Evolutionary conservation across 2,329 filamentous ascomycete species (phyloP), one percentile per base, ranked within the genome.

Genomic region (Diaporthe nobilis): DNA sequence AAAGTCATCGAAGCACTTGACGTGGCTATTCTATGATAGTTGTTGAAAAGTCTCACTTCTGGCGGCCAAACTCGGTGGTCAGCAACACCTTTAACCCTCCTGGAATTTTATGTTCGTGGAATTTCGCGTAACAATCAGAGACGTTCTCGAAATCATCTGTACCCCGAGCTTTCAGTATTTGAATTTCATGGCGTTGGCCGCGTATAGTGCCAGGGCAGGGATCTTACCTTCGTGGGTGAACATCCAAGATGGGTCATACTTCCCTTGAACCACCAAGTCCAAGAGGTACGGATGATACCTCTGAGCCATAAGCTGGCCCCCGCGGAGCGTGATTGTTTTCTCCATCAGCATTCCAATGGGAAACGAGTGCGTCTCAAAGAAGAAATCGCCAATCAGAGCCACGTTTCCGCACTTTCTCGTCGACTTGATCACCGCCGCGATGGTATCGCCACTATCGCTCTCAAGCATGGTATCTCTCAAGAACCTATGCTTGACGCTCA

Each of bases 121-220:
- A 61, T 8, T 61, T 61, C 12, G 58, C 37, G 37, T 61, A 61
- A 20, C 58, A 61, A 6, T 61, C 58, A 10, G 58, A 61, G 12
- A 61, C 37, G 13, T 61, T 61, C 37, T 61, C 58, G n/a, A 61
- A 61, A 42, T 61, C 37, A n/a, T 61, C 58, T 61, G n/a, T 61
- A 39, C 37, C 37, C 28, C n/a, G 20, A 6, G 4, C 7, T 13
- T 4, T 44, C 22, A 61, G 58, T 42, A 44, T 2, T 13, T n/a
- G 15, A 2, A 0, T 2, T 25, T 20, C 22, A 9, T 20, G 5
- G n/a, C 8, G 22, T 17, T 28, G 15, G 3, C 58, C 22, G 7
- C 12, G 7, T 4, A 9, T 17, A 17, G 9, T 42, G 10, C 12
- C 10, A 28, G 42, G 13, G 1, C 22, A 42, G 37, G 4, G 20